Base-by-base conservation (phyloP, 306 rosid species). In the Quillaja saponaria region DNA sequence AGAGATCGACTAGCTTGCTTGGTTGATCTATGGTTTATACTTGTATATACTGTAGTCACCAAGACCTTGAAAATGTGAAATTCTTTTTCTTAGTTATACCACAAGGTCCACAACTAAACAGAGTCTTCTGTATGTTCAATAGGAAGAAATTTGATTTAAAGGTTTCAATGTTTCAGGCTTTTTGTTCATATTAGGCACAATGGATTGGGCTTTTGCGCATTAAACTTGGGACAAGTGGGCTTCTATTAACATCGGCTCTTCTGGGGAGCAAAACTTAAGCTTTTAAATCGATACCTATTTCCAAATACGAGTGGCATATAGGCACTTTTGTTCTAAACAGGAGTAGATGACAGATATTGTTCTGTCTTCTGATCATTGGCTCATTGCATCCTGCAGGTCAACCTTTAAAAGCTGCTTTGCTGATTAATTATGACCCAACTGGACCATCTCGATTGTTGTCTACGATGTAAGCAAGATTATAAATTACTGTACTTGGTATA, bases 221-320 rank as follows among this genome's bases (percentile, higher is more conserved):
- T 76, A 72, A 78, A 64, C 74, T 25, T 88, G 96, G 98, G 86
- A 89, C 47, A 64, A 58, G 76, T 81, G 96, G 90, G 80, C 81
- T 81, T 82, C 94, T 71, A 45, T 59, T 56, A 72, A 45, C 75
- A 18, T 78, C 57, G 84, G 77, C 40, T 83, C 74, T 73, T 80
- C 84, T 64, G 96, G 97, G 87, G 58, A 79, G 79, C 57, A 31
- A n/a, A 47, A 20, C 11, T 41, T 33, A 12, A 42, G 10, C 34
- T 12, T 18, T 19, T 20, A 15, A 6, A 47, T 10, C 10, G 34
- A 17, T 31, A 19, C 34, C 17, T 49, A 31, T 9, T 10, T 21
- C 12, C n/a, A n/a, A n/a, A n/a, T n/a, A n/a, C n/a, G n/a, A n/a
- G n/a, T n/a, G n/a, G n/a, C n/a, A n/a, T n/a, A n/a, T 25, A 8